phyloP scores from a whole-genome alignment of 2,329 filamentous ascomycete genomes.

The Plectosphaerella sp. region DNA sequence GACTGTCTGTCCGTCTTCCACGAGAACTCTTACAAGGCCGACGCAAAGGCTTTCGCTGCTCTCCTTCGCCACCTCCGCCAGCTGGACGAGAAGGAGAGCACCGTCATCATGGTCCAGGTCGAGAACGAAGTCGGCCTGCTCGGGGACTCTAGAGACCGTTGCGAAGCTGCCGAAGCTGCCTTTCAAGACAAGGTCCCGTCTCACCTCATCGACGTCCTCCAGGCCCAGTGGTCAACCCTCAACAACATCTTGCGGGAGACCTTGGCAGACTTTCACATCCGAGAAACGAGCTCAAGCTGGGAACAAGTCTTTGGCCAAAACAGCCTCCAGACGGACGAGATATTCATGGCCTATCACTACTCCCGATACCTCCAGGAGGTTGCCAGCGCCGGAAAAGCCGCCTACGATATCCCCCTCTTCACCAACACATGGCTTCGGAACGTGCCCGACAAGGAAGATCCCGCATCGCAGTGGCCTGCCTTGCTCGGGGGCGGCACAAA shows the following conservation, averaged over 20 bases:
- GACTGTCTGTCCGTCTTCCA: neutral
- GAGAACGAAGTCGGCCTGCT: neutral
- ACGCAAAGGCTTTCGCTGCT: neutral
- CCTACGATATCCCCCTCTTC: neutral
- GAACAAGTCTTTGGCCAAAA: neutral
- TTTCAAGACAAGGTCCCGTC: neutral
- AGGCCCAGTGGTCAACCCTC: neutral
- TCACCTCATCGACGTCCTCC: neutral
- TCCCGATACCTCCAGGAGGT: neutral
- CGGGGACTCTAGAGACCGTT: neutral
- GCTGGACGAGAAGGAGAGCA: neutral
- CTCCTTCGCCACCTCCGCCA: neutral
- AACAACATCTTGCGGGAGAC: neutral
- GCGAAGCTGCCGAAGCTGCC: neutral
- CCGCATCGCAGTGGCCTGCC: conserved; percentile 12
- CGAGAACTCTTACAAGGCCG: neutral
- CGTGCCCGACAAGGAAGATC: conserved; percentile 8
- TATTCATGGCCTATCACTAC: neutral
- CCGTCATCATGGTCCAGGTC: conserved; percentile 4
- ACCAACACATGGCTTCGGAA: conserved; percentile 1
- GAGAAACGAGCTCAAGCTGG: neutral
- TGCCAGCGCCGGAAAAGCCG: neutral
- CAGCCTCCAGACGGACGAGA: neutral
- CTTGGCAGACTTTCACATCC: neutral
- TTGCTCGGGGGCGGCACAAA: neutral